Percentiles rank a stretch among this genome's conserved stretches.
These are phyloP conservation scores for Emergomyces africanus DNA, from an alignment of 2,329 filamentous ascomycete genomes.

Conservation along the genomic window DNA sequence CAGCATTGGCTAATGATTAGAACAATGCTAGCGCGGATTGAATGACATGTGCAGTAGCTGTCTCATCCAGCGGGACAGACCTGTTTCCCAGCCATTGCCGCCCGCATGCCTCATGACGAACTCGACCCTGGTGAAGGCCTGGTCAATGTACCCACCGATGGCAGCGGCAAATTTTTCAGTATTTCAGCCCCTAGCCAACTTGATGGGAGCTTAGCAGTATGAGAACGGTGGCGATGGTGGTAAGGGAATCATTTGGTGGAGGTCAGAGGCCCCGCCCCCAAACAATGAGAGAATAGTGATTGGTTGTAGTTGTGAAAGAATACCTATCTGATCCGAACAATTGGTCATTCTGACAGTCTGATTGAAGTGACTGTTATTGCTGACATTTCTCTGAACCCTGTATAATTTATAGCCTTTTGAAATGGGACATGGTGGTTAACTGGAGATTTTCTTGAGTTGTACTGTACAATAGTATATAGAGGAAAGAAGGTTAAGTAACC, in stretches of 20 bases:
- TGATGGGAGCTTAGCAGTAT: slow-evolving; percentile 7
- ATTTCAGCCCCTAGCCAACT: slow-evolving; percentile 23
- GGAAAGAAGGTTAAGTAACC: not conserved
- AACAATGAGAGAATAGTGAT: not conserved
- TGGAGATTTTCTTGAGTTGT: not conserved
- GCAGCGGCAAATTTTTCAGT: slow-evolving; percentile 19
- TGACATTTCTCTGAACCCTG: slow-evolving; percentile 24
- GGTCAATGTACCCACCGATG: slow-evolving; percentile 36
- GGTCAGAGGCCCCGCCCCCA: no score
- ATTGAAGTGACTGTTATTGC: slow-evolving; percentile 29
- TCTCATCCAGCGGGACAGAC: slow-evolving; percentile 34
- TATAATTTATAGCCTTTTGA: slow-evolving; percentile 31
- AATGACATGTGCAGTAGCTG: slow-evolving; percentile 32
- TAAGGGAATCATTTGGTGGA: not conserved
- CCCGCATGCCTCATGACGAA: slow-evolving; percentile 39
- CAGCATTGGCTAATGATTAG: slow-evolving; percentile 41
- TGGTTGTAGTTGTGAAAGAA: not conserved
- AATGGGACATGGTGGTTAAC: slow-evolving; percentile 15
- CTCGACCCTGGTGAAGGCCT: slow-evolving; percentile 47
- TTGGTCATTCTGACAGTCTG: slow-evolving; percentile 40
- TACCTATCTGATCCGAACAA: slow-evolving; percentile 33
- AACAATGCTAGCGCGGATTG: slow-evolving; percentile 40
- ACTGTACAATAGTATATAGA: not conserved
- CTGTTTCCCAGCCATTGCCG: slow-evolving; percentile 44
- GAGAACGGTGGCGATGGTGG: not conserved